phyloP scores from a whole-genome alignment of 768 basidiomycete genomes.

The Lanmaoa rubissima region DNA sequence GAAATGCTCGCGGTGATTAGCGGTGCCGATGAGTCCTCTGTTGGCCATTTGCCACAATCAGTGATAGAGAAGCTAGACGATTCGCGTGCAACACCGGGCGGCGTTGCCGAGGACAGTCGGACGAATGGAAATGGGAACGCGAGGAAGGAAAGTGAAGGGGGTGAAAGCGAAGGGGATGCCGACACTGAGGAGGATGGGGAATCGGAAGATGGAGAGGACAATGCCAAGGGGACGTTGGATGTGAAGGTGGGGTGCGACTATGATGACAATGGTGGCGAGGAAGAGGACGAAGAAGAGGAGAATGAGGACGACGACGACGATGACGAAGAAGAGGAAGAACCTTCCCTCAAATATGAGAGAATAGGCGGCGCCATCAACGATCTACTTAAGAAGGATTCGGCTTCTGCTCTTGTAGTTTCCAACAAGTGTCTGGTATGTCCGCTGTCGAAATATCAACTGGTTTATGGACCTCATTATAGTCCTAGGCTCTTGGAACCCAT shows the following conservation, averaged over 20 bases:
- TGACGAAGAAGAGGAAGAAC: constrained; percentile 86
- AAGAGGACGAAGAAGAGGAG: constrained; percentile 24
- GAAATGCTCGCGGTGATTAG: constrained; percentile 10
- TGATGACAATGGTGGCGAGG: constrained; percentile 12
- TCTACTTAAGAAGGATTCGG: constrained; percentile 85
- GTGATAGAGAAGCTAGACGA: constrained; percentile 2
- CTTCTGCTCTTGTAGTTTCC: constrained; percentile 76
- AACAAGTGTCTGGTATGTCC: constrained; percentile 64
- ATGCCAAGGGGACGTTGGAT: not conserved
- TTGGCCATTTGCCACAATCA: not conserved
- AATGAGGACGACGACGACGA: constrained; percentile 54
- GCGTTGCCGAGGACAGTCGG: constrained; percentile 1
- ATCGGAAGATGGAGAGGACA: constrained; percentile 4
- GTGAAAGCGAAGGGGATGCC: constrained; percentile 5
- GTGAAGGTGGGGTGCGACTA: not conserved
- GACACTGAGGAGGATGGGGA: constrained; percentile 2
- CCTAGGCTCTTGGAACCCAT: constrained; percentile 88
- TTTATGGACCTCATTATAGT: not conserved
- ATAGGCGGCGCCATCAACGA: constrained; percentile 71
- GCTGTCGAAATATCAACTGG: not conserved
- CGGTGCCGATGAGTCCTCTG: not conserved
- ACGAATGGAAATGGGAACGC: constrained; percentile 21
- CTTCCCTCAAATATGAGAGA: constrained; percentile 86
- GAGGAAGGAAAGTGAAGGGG: not conserved
- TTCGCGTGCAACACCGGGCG: not conserved